Evolutionary conservation across 176 grass and related monocot species (phyloP), one percentile per base, ranked within the genome.

Genomic region (Carex parvula): DNA sequence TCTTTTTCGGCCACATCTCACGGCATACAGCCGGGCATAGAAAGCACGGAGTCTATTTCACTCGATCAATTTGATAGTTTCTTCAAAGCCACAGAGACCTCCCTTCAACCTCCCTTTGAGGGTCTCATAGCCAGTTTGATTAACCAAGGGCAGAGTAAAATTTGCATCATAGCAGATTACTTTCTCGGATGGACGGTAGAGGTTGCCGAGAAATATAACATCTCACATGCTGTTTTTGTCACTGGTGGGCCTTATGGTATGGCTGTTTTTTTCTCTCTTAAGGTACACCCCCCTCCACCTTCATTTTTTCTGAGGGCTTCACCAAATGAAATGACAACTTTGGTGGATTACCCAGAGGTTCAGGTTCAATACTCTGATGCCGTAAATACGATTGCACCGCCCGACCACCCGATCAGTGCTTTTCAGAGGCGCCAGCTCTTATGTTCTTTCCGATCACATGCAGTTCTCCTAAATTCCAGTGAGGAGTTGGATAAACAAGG

Each of bases 161-260:
- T 90, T 41, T 90, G 89, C 65, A 56, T 92, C 30, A 37, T 92
- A 58, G 81, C 87, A 2, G 90, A 92, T 84, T 9, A 55, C 24
- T 92, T 92, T 72, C n/a, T 87, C 1, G 77, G 82, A 0, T 89
- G 85, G 90, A 92, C 90, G 1, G 84, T 84, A 7, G 66, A 87
- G 63, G 48, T 62, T 70, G 85, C 85, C 17, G 52, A 53, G 54
- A 66, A 16, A 26, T 56, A 80, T 62, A 87, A 87, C n/a, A 69
- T 92, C 24, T 80, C 67, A 29, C 82, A 92, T 65, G 84, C 54
- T 73, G 11, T 63, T 11, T 89, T 92, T 80, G 13, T 79, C 32
- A 89, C 87, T 12, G 3, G 39, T 65, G 90, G 85, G 54, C 82
- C 87, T 2, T 92, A 83, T 3, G 68, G 81, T n/a, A 85, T 79